Percentiles rank a stretch among this genome's conserved stretches.
phyloP scores from a whole-genome alignment of 768 basidiomycete species.

The Mycena epipterygia region DNA sequence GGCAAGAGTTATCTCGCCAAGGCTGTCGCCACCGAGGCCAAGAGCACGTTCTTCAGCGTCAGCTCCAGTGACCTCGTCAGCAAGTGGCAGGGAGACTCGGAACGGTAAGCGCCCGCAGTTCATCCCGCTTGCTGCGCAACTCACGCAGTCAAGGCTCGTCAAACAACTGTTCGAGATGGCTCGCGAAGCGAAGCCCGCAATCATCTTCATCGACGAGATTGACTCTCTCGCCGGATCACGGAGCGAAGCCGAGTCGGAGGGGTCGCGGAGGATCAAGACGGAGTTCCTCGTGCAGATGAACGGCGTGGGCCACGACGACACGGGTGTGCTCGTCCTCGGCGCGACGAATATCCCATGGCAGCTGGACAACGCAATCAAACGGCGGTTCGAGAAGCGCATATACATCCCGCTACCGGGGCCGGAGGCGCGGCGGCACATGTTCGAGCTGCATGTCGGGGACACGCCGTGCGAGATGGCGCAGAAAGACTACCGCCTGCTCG shows the following conservation, averaged over 20 bases:
- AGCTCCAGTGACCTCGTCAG: constrained; percentile 96
- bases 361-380: constrained; percentile 96
- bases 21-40: constrained; percentile 98
- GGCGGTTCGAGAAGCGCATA: constrained; percentile 98
- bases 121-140: constrained; percentile 9
- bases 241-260: constrained; percentile 97
- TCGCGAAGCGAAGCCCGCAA: constrained; percentile 94
- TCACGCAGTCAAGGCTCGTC: constrained; percentile 73
- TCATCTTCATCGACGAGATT: constrained; percentile 99
- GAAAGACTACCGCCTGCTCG: constrained; percentile 86
- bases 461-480: constrained; percentile 88
- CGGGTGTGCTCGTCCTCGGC: constrained; percentile 94
- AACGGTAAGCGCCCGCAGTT: constrained; percentile 70
- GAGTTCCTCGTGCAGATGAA: constrained; percentile 99
- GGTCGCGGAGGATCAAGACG: constrained; percentile 96
- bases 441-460: constrained; percentile 94
- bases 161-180: constrained; percentile 98
- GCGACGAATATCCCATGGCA: constrained; percentile 99
- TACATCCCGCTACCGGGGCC: constrained; percentile 97
- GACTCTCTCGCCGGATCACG: constrained; percentile 96
- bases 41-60: constrained; percentile 98
- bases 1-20: constrained; percentile 98
- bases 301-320: constrained; percentile 97
- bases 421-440: constrained; percentile 94
- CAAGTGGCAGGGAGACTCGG: constrained; percentile 99